Evolutionary conservation across 148 eudicot genomes (phyloP), one percentile per base, ranked within the genome.

Genomic region (Amaranthus cruentus): DNA sequence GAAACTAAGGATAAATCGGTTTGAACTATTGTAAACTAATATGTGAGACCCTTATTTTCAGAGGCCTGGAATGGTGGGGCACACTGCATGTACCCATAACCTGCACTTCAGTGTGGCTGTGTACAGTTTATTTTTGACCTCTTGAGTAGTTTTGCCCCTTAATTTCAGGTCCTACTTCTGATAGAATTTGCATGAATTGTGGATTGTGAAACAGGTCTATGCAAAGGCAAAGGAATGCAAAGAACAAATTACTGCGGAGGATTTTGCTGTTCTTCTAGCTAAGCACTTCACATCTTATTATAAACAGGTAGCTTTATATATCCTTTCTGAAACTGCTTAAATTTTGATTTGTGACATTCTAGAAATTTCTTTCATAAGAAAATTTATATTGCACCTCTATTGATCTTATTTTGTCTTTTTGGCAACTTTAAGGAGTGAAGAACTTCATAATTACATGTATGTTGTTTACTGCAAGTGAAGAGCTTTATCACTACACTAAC

Each of bases 151-250:
- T 73, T 62, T 11, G 4, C 47, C 2, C 47, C 21, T 55, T 6
- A 9, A 59, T 44, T 58, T 68, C 18, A 0, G 6, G 14, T 55
- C 66, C 55, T 56, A n/a, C 8, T 28, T 28, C 38, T 28, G 65
- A 52, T 56, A 12, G 63, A 49, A 15, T 59, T 4, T 43, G 21
- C 47, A 46, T 79, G 55, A 56, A 62, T 50, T 53, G 5, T 56
- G 71, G 78, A 18, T 11, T 80, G 47, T 76, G 38, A 60, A 81
- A 64, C 83, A 96, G 99, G 97, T 96, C 21, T 96, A 90, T 86
- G 99, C 77, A 13, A 96, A 96, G 83, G 99, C 97, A 50, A 96
- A 96, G 83, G 99, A 96, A 78, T 87, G 92, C 67, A 62, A 76
- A 4, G 82, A 86, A 59, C 88, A 83, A 81, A 76, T 92, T 73